Conservation (phyloP, 768 basidiomycete species). For the Rhizopogon rudus region DNA sequence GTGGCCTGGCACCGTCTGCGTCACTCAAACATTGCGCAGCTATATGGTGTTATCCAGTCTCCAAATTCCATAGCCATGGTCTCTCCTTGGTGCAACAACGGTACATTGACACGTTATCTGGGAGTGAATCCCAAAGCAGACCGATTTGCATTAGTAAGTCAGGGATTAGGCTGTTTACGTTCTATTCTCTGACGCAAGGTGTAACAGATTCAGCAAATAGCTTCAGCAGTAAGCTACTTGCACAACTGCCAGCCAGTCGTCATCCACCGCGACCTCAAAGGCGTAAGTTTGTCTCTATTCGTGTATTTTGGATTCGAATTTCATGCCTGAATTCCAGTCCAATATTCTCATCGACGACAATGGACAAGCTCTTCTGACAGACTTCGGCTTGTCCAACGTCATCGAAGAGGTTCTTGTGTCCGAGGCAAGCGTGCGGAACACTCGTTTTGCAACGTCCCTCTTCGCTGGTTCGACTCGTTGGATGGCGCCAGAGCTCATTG, state of each 20-base stretch:
- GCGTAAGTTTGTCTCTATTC: slow-evolving; percentile 31
- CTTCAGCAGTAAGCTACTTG: slow-evolving; percentile 52
- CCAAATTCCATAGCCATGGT: slow-evolving; percentile 56
- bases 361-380: slow-evolving; percentile 51
- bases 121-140: slow-evolving; percentile 34
- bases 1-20: slow-evolving; percentile 53
- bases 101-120: slow-evolving; percentile 48
- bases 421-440: slow-evolving; percentile 15
- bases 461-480: slow-evolving; percentile 31
- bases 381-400: slow-evolving; percentile 58
- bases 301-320: not conserved
- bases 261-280: slow-evolving; percentile 60
- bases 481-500: slow-evolving; percentile 53
- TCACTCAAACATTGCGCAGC: slow-evolving; percentile 49
- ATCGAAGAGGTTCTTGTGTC: slow-evolving; percentile 44
- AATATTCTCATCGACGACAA: slow-evolving; percentile 53
- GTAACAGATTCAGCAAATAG: slow-evolving; percentile 45
- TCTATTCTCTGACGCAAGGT: not conserved
- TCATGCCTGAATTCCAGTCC: slow-evolving; percentile 29
- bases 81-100: slow-evolving; percentile 60
- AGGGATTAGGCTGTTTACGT: not conserved
- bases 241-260: slow-evolving; percentile 51
- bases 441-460: slow-evolving; percentile 25
- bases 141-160: slow-evolving; percentile 43
- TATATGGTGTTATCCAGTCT: slow-evolving; percentile 51